phyloP scores from a whole-genome alignment of 2,329 filamentous ascomycete genomes.

The Colletotrichum salicis region DNA sequence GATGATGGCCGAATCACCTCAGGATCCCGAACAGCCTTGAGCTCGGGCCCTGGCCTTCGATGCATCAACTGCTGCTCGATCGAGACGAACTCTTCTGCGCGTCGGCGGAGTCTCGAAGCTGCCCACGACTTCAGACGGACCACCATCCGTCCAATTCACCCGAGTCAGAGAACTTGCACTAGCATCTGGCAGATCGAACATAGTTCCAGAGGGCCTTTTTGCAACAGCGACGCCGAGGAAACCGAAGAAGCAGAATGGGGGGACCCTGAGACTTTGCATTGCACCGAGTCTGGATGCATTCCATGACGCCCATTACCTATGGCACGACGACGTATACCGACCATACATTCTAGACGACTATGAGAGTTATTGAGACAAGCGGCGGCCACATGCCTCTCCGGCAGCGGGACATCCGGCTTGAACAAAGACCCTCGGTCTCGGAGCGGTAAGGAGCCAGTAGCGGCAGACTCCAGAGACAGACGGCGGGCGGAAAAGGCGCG shows the following conservation, averaged over 20 bases:
- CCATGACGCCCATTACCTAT: not conserved
- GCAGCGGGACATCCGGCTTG: not conserved
- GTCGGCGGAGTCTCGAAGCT: not conserved
- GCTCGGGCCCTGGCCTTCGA: slow-evolving; percentile 7
- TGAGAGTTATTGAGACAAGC: not conserved
- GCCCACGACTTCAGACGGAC: not conserved
- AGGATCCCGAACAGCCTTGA: slow-evolving; percentile 3
- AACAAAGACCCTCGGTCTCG: slow-evolving; percentile 10
- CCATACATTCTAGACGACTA: not conserved
- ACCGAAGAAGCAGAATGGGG: not conserved
- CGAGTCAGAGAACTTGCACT: not conserved
- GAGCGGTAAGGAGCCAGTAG: not conserved
- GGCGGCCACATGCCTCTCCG: slow-evolving; percentile 9
- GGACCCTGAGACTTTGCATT: not conserved
- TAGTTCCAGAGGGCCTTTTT: not conserved
- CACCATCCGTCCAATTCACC: not conserved
- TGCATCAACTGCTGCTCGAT: slow-evolving; percentile 12
- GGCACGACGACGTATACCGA: not conserved
- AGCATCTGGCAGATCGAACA: not conserved
- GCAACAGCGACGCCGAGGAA: not conserved
- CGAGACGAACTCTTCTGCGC: slow-evolving; percentile 19
- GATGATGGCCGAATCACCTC: not conserved
- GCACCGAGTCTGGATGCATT: not conserved
- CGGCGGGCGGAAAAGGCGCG: slow-evolving; percentile 20
- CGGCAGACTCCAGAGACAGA: slow-evolving; percentile 7